Base-by-base conservation (phyloP, 352 stramenopile genomes). In the Phytophthora crassamura region DNA sequence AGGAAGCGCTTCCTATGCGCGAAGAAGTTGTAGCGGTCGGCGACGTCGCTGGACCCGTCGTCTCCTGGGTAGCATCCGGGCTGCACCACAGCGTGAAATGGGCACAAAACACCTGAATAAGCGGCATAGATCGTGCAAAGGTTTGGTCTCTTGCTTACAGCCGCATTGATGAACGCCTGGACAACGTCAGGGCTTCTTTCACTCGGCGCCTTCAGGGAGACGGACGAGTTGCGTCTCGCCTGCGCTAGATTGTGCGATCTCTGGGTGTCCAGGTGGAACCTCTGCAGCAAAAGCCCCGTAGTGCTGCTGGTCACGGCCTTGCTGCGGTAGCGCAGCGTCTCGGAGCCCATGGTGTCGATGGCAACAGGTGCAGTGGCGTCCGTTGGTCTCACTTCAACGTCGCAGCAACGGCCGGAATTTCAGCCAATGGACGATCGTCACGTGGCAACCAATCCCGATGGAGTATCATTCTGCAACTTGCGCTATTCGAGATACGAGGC, bases 21-120 rank as follows among this genome's bases (percentile, higher is more conserved):
- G 25, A 79, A 90, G 51, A 89, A 89, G 40, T 90, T 90, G 67
- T 90, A 89, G 25, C 76, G 64, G 33, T 88, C 74, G 1, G 61
- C 64, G n/a, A 88, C 71, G 46, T 85, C 74, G 42, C 59, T 50
- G 4, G 74, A 85, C 10, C 80, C 77, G 43, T 89, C 80, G 33
- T 89, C 78, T 40, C 67, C 72, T n/a, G 68, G 58, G 64, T 88
- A 88, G 50, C 64, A 82, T 1, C 74, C 72, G 1, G 81, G 78
- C 75, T 86, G 38, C n/a, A 57, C 5, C 11, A 55, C n/a, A 42
- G 5, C 2, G 33, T 18, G 25, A 28, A 28, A 28, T 28, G 25
- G 4, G 25, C 25, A 28, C 25, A 25, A 28, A 28, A 18, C 41
- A 48, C 41, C 16, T 11, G 25, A 51, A 22, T 14, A 25, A 11